Evolutionary conservation across 352 stramenopile species (phyloP).

Genomic region (Globisporangium carolinianum): DNA sequence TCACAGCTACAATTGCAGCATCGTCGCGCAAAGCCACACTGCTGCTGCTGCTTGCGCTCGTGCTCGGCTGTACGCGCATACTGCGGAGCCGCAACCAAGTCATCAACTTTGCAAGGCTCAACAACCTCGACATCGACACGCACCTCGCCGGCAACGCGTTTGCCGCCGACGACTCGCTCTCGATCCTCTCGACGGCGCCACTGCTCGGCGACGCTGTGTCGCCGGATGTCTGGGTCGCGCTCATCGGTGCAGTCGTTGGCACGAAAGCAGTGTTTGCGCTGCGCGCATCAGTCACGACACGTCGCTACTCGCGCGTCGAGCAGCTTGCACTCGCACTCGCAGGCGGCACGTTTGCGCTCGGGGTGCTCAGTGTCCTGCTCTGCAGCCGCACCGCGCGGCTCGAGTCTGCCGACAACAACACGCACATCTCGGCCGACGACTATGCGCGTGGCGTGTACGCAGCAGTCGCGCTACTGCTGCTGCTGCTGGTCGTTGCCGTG

Average conservation of each 20-base stretch:
- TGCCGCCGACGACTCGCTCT: conserved; percentile 68
- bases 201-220: conserved; percentile 27
- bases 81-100: conserved; percentile 78
- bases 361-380: conserved; percentile 19
- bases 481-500: conserved; percentile 7
- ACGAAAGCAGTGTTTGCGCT: conserved; percentile 17
- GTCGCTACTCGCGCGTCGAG: neutral
- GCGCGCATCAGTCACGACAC: neutral
- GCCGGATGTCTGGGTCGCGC: conserved; percentile 16
- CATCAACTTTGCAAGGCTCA: conserved; percentile 84
- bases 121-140: conserved; percentile 39
- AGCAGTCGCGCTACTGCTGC: conserved; percentile 6
- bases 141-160: conserved; percentile 60
- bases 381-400: conserved; percentile 9
- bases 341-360: conserved; percentile 14
- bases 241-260: conserved; percentile 32
- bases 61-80: conserved; percentile 44
- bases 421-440: conserved; percentile 15
- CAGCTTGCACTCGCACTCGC: conserved; percentile 7
- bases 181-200: conserved; percentile 67
- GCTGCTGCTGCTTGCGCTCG: conserved; percentile 14
- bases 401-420: neutral
- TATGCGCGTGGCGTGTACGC: conserved; percentile 49
- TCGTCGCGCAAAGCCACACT: neutral
- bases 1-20: neutral